Evolutionary conservation across 2,329 filamentous ascomycete genomes (phyloP), one percentile per base, ranked within the genome.

Genomic region (Chrysoporthe deuterocubensis): DNA sequence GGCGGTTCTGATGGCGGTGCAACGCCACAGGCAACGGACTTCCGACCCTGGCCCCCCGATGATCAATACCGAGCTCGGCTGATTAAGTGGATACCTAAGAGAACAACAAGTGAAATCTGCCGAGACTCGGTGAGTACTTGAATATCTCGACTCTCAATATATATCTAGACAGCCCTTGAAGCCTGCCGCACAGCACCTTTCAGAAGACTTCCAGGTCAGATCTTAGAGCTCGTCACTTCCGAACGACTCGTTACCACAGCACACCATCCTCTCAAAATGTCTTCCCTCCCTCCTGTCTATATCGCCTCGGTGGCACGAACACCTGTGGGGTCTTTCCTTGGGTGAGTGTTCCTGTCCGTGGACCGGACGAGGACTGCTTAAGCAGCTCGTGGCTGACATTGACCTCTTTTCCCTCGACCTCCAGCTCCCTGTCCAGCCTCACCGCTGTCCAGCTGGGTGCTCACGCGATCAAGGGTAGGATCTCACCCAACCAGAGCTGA

Each of bases 241-340:
- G 48, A 66, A 44, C 40, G 64, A 60, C 66, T 63, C 67, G 62
- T 66, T n/a, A 13, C 40, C 67, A 57, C 52, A 64, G 26, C 14
- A 21, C 59, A 46, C 18, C 57, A 42, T 9, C 46, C 7, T 16
- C 70, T 66, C 81, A 88, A 75, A 69, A 96, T 96, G 92, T 86
- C 93, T 78, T 88, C 88, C 74, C 87, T 94, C 72, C 91, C 93
- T 73, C 87, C 94, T 69, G 95, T 99, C 73, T 99, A 99, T 84
- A 97, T 99, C 77, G 94, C 97, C 77, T 96, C 96, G 69, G 91
- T 90, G 72, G 92, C 89, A 76, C 89, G 94, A 81, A 99, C 96
- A 72, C 96, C 96, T 64, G 87, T 97, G 72, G 96, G 96, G 76
- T 94, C 92, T 73, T 99, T 99, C 83, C 88, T 97, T 76, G 96